phyloP scores from a whole-genome alignment of 176 grass and related monocot species.

The Otatea glauca region DNA sequence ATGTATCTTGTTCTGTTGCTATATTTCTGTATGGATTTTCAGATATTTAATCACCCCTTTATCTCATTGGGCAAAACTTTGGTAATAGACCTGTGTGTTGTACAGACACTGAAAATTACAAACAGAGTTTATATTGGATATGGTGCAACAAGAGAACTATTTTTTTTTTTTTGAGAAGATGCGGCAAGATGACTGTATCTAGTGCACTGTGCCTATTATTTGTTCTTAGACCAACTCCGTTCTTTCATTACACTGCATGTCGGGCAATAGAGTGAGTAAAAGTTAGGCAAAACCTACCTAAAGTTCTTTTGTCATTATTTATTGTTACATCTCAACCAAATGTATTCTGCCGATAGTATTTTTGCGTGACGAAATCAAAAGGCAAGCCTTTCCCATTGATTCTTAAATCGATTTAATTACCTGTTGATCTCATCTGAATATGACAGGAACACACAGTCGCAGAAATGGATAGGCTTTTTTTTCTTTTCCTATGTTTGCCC shows the following conservation, averaged over 20 bases:
- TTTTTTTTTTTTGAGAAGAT: no score
- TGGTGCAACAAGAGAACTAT: neutral
- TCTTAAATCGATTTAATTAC: neutral
- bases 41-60: neutral
- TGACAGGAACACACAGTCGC: neutral
- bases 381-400: neutral
- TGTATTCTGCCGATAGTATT: neutral
- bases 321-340: slow-evolving; percentile 19
- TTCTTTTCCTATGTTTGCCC: neutral
- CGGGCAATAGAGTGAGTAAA: slow-evolving; percentile 24
- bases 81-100: neutral
- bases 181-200: neutral
- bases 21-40: neutral
- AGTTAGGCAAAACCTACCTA: slow-evolving; percentile 21
- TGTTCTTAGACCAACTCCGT: neutral
- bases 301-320: neutral
- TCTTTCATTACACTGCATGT: slow-evolving; percentile 33
- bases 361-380: slow-evolving; percentile 46
- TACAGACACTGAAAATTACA: neutral
- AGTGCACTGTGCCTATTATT: neutral
- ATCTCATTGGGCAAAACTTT: neutral
- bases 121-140: neutral
- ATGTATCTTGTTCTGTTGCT: neutral
- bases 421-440: slow-evolving; percentile 19
- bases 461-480: neutral